Percentiles rank a stretch among this genome's conserved stretches.
phyloP scores from a whole-genome alignment of 345 rosid species.

The Populus davidiana region DNA sequence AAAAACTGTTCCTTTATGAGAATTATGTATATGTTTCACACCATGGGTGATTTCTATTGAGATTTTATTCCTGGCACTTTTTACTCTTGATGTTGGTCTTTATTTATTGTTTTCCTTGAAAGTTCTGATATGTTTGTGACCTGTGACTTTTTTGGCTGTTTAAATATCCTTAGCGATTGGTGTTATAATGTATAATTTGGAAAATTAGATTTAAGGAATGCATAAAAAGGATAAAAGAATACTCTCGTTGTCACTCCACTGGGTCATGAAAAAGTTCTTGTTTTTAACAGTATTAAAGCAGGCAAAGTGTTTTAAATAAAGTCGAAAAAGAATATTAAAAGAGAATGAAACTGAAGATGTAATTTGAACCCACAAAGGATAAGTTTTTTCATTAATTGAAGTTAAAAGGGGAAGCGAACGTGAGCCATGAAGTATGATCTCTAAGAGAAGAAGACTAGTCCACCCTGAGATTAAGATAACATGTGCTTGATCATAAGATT shows the following conservation, averaged over 20 bases:
- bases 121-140: slow-evolving; percentile 6
- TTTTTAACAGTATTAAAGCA: not conserved
- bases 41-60: not conserved
- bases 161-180: not conserved
- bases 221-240: not conserved
- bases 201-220: not conserved
- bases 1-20: not conserved
- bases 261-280: not conserved
- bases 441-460: not conserved
- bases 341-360: not conserved
- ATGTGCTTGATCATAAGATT: not conserved
- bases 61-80: not conserved
- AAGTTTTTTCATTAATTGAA: not conserved
- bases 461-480: not conserved
- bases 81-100: not conserved
- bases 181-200: not conserved
- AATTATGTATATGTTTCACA: not conserved
- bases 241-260: not conserved
- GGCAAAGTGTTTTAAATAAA: not conserved
- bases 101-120: not conserved
- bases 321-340: not conserved
- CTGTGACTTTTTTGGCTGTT: not conserved
- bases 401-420: not conserved
- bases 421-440: not conserved
- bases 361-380: not conserved